These are phyloP conservation scores for Leucoagaricus sp. DNA, from an alignment of 1,284 basidiomycete genomes.

Conservation along the genomic window DNA sequence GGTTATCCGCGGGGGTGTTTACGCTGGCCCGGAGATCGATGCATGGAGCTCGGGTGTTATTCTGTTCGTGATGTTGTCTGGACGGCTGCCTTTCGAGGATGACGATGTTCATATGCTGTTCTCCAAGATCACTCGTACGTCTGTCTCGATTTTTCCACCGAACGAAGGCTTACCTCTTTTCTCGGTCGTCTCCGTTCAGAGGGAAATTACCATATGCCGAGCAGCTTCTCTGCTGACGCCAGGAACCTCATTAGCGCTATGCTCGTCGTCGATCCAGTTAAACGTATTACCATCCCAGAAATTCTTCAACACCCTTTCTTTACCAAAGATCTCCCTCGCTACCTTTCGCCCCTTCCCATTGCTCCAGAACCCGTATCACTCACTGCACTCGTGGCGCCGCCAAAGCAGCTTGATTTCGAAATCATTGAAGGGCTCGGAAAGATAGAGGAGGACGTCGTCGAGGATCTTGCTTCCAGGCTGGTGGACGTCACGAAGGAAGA, in stretches of 20 bases:
- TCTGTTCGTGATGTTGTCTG: slow-evolving; percentile 93
- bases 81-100: slow-evolving; percentile 92
- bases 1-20: slow-evolving; percentile 90
- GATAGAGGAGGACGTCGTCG: slow-evolving; percentile 89
- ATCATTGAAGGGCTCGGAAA: slow-evolving; percentile 83
- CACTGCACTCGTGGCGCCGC: slow-evolving; percentile 66
- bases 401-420: slow-evolving; percentile 68
- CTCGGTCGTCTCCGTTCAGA: no score
- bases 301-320: slow-evolving; percentile 91
- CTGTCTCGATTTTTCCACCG: neutral
- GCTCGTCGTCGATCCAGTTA: slow-evolving; percentile 91
- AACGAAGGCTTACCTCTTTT: slow-evolving; percentile 4
- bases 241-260: slow-evolving; percentile 79
- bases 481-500: slow-evolving; percentile 79
- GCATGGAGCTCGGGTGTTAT: slow-evolving; percentile 98
- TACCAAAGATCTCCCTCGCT: slow-evolving; percentile 80
- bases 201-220: slow-evolving; percentile 84
- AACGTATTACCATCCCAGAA: slow-evolving; percentile 89
- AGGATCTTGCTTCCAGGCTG: slow-evolving; percentile 79
- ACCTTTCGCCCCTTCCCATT: slow-evolving; percentile 83
- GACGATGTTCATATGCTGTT: slow-evolving; percentile 91
- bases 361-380: slow-evolving; percentile 77
- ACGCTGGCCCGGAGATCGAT: slow-evolving; percentile 95
- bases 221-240: slow-evolving; percentile 77
- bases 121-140: slow-evolving; percentile 88